phyloP scores from a whole-genome alignment of 2,329 filamentous ascomycete genomes.

The Aspergillus hiratsukae region DNA sequence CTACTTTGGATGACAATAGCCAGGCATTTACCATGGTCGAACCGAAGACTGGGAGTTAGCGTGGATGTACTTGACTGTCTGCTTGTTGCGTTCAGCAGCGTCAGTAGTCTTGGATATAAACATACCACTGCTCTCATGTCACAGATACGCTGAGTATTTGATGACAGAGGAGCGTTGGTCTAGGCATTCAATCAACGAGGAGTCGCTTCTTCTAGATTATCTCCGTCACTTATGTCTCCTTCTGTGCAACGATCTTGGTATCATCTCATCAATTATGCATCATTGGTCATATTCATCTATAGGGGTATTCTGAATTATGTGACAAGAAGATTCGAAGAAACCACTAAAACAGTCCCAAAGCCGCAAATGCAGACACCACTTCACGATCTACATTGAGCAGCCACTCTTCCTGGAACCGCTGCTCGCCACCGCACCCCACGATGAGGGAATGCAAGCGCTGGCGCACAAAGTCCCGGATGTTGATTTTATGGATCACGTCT shows the following conservation, averaged over 20 bases:
- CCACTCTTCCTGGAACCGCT: conserved; percentile 41
- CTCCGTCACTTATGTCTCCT: no score
- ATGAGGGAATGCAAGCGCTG: conserved; percentile 39
- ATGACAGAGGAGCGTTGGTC: no score
- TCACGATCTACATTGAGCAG: conserved; percentile 41
- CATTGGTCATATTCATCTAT: not conserved
- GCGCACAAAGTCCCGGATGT: conserved; percentile 42
- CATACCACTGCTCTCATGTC: no score
- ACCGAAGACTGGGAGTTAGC: no score
- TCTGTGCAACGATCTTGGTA: not conserved
- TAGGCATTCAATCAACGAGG: no score
- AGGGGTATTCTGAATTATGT: not conserved
- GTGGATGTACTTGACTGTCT: no score
- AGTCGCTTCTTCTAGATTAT: no score
- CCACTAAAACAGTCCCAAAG: conserved; percentile 29
- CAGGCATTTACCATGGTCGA: no score
- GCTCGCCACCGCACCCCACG: conserved; percentile 36
- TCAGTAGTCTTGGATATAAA: no score
- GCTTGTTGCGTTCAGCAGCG: no score
- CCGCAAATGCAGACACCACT: conserved; percentile 38
- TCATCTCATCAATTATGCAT: not conserved
- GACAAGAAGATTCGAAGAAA: not conserved
- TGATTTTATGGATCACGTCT: conserved; percentile 42
- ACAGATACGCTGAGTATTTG: no score
- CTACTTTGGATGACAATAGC: no score